A percentile compares a stretch with the other conserved stretches of the same genome.
These are phyloP conservation scores for Bromus sterilis DNA, from an alignment of 176 grass and related monocot genomes.

Conservation along the genomic window DNA sequence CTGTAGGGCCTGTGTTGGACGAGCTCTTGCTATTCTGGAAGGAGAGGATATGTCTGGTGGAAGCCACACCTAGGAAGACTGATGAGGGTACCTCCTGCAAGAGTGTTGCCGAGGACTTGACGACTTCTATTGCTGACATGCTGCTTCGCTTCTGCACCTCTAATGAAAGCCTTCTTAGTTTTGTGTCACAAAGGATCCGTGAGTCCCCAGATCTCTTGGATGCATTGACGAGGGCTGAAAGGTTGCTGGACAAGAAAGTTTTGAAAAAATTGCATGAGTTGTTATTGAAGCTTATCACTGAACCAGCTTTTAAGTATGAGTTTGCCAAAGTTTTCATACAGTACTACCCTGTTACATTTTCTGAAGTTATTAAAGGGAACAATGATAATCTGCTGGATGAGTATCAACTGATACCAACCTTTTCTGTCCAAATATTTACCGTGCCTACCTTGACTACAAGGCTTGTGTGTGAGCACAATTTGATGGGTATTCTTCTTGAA, in stretches of 20 bases:
- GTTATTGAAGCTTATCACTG: slow-evolving; percentile 82
- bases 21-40: slow-evolving; percentile 72
- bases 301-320: slow-evolving; percentile 86
- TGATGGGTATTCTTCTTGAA: slow-evolving; percentile 67
- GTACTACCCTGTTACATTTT: slow-evolving; percentile 65
- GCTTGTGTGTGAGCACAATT: slow-evolving; percentile 75
- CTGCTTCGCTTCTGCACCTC: slow-evolving; percentile 71
- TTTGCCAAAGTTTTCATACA: slow-evolving; percentile 76
- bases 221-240: slow-evolving; percentile 51
- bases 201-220: slow-evolving; percentile 53
- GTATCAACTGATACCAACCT: slow-evolving; percentile 55
- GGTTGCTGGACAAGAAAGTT: slow-evolving; percentile 59
- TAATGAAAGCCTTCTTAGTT: slow-evolving; percentile 85
- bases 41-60: slow-evolving; percentile 38
- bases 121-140: slow-evolving; percentile 51
- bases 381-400: slow-evolving; percentile 43
- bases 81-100: background rate
- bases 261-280: slow-evolving; percentile 84
- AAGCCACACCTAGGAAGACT: slow-evolving; percentile 7
- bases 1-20: slow-evolving; percentile 66
- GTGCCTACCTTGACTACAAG: slow-evolving; percentile 63
- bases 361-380: slow-evolving; percentile 54
- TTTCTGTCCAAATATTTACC: slow-evolving; percentile 99
- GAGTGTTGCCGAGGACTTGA: slow-evolving; percentile 49
- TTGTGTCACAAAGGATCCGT: slow-evolving; percentile 60